Evolutionary conservation across 2,329 filamentous ascomycete genomes (phyloP).

Genomic region (Colletotrichum acutatum): DNA sequence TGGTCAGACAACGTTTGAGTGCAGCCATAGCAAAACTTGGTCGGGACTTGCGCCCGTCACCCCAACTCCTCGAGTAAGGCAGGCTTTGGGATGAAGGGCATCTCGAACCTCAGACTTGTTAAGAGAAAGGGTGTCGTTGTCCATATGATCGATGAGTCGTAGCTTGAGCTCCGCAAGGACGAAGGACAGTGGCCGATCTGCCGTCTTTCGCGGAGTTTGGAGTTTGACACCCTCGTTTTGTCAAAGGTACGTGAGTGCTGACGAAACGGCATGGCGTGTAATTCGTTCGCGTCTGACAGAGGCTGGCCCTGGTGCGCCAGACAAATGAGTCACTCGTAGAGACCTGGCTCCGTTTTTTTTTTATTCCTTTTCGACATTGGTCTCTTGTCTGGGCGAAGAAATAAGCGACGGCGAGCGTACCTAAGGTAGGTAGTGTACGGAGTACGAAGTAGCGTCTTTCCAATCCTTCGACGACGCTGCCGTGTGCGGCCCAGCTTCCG

Average conservation of each 20-base stretch:
- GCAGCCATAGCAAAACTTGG: not conserved
- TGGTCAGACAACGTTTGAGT: not conserved
- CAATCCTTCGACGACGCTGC: not conserved
- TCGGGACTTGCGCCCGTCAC: not conserved
- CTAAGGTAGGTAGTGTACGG: not conserved
- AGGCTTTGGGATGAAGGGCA: not conserved
- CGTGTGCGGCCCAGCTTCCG: not conserved
- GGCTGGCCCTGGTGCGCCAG: not conserved
- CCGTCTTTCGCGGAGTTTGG: not conserved
- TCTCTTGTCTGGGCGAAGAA: not conserved
- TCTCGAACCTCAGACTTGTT: not conserved
- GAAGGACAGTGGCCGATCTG: not conserved
- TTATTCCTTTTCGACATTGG: not conserved
- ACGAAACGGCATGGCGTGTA: conserved; percentile 33
- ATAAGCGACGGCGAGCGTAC: not conserved
- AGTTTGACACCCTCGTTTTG: not conserved
- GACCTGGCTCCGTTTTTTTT: not conserved
- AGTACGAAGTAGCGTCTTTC: not conserved
- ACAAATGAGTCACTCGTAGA: conserved; percentile 22
- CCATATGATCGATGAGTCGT: conserved; percentile 29
- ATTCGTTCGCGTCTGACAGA: not conserved
- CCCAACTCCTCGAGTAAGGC: not conserved
- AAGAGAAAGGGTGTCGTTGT: conserved; percentile 5
- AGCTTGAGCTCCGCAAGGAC: not conserved
- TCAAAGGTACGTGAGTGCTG: conserved; percentile 27